phyloP scores from a whole-genome alignment of 345 rosid species.

The Lumnitzera racemosa region DNA sequence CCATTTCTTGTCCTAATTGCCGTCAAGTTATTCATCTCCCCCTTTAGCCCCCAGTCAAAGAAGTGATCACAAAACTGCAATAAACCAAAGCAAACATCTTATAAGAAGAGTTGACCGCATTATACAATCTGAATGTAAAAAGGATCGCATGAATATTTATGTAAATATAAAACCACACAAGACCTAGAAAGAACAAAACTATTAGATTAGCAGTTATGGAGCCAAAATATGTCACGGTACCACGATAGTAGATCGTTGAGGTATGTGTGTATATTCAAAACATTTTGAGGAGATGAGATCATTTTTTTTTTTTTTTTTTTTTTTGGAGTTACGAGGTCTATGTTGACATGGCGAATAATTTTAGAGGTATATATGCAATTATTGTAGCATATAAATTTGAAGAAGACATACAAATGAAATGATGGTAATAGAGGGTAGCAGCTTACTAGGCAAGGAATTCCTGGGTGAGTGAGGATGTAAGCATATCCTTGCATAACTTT shows the following conservation, averaged over 20 bases:
- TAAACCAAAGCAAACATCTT: neutral
- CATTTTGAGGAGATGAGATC: no score
- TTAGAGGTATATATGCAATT: no score
- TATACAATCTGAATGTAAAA: neutral
- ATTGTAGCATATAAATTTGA: neutral
- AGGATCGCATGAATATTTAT: neutral
- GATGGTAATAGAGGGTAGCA: neutral
- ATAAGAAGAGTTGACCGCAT: neutral
- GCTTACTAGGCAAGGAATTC: neutral
- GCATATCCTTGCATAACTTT: constrained; percentile 12
- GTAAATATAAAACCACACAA: no score
- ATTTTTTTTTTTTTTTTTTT: no score
- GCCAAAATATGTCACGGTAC: no score
- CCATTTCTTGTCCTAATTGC: constrained; percentile 32
- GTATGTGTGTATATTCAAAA: no score
- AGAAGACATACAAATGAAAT: neutral
- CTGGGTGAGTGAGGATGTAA: constrained; percentile 16
- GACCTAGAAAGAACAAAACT: no score
- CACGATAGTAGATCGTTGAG: no score
- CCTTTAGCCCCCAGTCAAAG: constrained; percentile 55
- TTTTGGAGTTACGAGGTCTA: no score
- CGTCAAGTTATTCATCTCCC: constrained; percentile 35
- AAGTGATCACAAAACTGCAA: constrained; percentile 66
- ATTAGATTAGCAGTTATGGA: no score
- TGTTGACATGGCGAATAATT: no score